Evolutionary conservation across 1,139 yeast genomes (phyloP).

Genomic region (Ogataea hybrid): DNA sequence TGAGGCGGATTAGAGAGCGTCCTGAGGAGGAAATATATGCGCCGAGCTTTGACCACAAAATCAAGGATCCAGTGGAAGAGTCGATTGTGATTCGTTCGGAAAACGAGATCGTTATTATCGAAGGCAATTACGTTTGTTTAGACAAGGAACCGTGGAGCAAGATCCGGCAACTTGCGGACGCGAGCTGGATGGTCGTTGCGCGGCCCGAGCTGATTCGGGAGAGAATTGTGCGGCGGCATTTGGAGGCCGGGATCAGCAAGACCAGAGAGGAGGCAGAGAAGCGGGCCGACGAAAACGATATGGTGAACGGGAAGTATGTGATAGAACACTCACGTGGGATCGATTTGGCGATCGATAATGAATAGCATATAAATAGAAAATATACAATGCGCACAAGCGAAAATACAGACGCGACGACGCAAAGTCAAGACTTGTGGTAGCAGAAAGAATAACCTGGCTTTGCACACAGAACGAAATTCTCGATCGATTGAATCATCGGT

Average conservation of each 20-base stretch:
- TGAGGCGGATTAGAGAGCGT: constrained; percentile 3
- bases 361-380: not conserved
- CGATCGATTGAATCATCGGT: too few relatives aligned
- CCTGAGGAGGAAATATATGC: constrained; percentile 3
- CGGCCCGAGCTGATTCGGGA: constrained; percentile 6
- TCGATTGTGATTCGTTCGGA: constrained; percentile 8
- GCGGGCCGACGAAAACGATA: constrained; percentile 11
- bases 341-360: constrained; percentile 9
- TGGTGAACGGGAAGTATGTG: constrained; percentile 11
- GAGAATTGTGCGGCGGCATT: constrained; percentile 11
- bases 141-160: constrained; percentile 11
- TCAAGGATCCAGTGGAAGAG: constrained; percentile 13
- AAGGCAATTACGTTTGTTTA: constrained; percentile 14
- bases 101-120: constrained; percentile 7
- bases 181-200: constrained; percentile 9
- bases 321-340: constrained; percentile 5
- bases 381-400: not conserved
- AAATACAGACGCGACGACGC: constrained; percentile 41
- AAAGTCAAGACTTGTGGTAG: constrained; percentile 40
- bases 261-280: constrained; percentile 11
- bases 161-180: constrained; percentile 5
- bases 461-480: too few relatives aligned
- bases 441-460: not conserved
- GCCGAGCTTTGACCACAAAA: constrained; percentile 13
- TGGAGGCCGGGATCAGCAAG: constrained; percentile 11